Base-by-base conservation (phyloP, 441 rosid genomes). In the Croton laevigatus region DNA sequence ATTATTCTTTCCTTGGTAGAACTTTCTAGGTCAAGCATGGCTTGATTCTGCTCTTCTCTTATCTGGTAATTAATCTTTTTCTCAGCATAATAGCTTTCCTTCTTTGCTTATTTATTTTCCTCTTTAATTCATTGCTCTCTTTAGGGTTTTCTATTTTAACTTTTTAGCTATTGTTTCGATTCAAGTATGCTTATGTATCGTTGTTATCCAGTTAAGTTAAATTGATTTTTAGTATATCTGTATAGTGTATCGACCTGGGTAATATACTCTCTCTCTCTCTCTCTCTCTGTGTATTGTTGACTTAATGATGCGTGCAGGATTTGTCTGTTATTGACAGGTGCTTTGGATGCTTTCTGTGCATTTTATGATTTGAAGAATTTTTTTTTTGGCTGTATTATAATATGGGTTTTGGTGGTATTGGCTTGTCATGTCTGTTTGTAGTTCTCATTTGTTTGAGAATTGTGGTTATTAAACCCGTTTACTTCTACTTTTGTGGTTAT, bases 1-100 rank as follows among this genome's bases (percentile, higher is more conserved):
- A 37, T 57, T 38, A 65, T 69, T 70, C 66, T 71, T 65, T 54
- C 57, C 34, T 65, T 73, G 64, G 75, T 65, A 71, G 66, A 74
- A 44, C 78, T 82, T 76, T 60, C 57, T 74, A 59, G 75, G 77
- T 80, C 78, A 72, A 81, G 45, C 81, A 79, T 80, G 85, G 83
- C 85, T 73, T 85, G 84, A 82, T 83, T 81, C 76, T 12, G 61
- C 74, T 62, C 57, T 70, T 78, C 62, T 62, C 57, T 70, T 78
- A 59, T 66, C 71, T 51, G 88, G 93, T 88, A 80, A 66, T 53
- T 42, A 34, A 53, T 12, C 62, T 58, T 46, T 51, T 54, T 71
- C 32, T 27, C 32, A 27, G 27, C 8, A 7, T 46, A 32, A 59
- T 27, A 27, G 32, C 32, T 27, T 27, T 59, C 32, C 2, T 27